Percentiles rank a stretch among this genome's conserved stretches.
These are phyloP conservation scores for Lachnellula willkommii DNA, from an alignment of 2,329 filamentous ascomycete species.

Conservation along the genomic window DNA sequence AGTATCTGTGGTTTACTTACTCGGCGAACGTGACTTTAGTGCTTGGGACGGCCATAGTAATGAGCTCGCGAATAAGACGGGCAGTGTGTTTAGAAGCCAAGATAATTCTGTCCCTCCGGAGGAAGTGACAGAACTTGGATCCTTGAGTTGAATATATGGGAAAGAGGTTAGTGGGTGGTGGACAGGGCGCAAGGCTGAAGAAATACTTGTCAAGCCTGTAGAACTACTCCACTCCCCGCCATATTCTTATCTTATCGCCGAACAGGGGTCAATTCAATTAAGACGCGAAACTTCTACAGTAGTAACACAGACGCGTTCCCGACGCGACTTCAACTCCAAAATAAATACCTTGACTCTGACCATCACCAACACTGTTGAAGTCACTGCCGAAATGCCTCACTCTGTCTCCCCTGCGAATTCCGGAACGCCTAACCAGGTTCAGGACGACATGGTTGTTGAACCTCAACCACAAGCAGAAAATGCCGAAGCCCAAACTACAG, in stretches of 20 bases:
- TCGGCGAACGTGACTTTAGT: background rate
- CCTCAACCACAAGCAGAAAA: slow-evolving; percentile 26
- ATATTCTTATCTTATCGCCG: background rate
- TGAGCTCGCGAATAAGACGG: background rate
- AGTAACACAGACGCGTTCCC: background rate
- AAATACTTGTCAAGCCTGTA: background rate
- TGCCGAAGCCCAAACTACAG: slow-evolving; percentile 26
- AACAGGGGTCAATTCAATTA: background rate
- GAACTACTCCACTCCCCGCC: no score
- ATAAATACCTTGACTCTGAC: background rate
- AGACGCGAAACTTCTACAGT: background rate
- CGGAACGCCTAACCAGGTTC: slow-evolving; percentile 32
- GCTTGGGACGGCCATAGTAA: background rate
- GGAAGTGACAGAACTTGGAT: slow-evolving; percentile 15
- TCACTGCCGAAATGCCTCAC: slow-evolving; percentile 39
- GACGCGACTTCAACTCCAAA: background rate
- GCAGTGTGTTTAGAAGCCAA: background rate
- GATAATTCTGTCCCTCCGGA: slow-evolving; percentile 18
- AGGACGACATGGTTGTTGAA: slow-evolving; percentile 30
- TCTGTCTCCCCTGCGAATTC: slow-evolving; percentile 34
- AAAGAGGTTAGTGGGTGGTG: background rate
- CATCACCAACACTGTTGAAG: background rate
- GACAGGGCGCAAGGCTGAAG: background rate
- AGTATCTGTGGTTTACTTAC: background rate
- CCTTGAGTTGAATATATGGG: slow-evolving; percentile 20